phyloP scores from a whole-genome alignment of 2,329 filamentous ascomycete species.

The Penicillium sp. region DNA sequence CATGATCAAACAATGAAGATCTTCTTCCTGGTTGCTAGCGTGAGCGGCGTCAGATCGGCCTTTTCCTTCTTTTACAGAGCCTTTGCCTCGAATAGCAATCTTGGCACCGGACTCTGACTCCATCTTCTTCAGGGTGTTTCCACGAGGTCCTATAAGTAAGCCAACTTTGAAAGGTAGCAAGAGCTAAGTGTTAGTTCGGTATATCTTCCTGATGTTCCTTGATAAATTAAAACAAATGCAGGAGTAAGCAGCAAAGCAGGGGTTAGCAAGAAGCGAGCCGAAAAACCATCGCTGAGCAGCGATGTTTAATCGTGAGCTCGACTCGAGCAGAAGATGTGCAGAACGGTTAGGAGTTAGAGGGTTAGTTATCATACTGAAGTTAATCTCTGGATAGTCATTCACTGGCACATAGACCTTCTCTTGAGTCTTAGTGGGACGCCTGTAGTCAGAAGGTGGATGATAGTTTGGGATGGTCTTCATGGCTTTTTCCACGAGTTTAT shows the following conservation, averaged over 20 bases:
- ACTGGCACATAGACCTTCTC: slow-evolving; percentile 99
- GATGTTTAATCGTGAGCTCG: slow-evolving; percentile 42
- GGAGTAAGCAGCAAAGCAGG: slow-evolving; percentile 35
- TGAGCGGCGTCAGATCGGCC: slow-evolving; percentile 98
- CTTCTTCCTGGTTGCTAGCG: slow-evolving; percentile 99
- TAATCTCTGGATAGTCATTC: slow-evolving; percentile 99
- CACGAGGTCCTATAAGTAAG: slow-evolving; percentile 99
- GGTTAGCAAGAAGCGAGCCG: slow-evolving; percentile 50
- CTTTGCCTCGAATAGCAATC: slow-evolving; percentile 99
- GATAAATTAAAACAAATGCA: slow-evolving; percentile 36
- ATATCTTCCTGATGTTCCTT: slow-evolving; percentile 38
- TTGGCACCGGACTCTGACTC: slow-evolving; percentile 96
- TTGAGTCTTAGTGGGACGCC: slow-evolving; percentile 98
- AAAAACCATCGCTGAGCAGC: slow-evolving; percentile 37
- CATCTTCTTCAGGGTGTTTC: slow-evolving; percentile 99
- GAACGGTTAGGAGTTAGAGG: slow-evolving; percentile 80
- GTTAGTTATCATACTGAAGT: slow-evolving; percentile 99
- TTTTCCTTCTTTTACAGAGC: slow-evolving; percentile 99
- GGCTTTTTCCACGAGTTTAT: slow-evolving; percentile 97
- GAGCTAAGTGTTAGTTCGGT: slow-evolving; percentile 83
- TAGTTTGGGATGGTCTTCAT: slow-evolving; percentile 99
- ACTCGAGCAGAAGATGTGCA: slow-evolving; percentile 50
- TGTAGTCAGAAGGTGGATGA: slow-evolving; percentile 96
- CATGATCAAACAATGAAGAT: slow-evolving; percentile 99
- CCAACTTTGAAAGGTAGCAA: slow-evolving; percentile 85